Evolutionary conservation across 2,329 filamentous ascomycete species (phyloP), one percentile per base, ranked within the genome.

Genomic region (Clarireedia homoeocarpa): DNA sequence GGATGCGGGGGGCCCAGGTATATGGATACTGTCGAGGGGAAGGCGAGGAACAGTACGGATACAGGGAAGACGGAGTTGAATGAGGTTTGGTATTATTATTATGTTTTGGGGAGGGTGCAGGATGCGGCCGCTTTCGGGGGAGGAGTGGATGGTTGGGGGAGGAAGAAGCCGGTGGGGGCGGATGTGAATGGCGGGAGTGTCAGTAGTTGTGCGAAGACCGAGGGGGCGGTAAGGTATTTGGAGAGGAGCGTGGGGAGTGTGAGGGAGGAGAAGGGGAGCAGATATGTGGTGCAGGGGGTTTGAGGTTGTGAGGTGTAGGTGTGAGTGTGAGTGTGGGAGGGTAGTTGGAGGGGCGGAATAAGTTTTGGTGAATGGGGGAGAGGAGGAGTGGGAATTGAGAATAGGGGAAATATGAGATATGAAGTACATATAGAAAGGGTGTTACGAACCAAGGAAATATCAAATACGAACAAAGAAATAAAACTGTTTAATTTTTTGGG

Each of bases 71-170:
- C 82, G 1, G 73, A 77, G 34, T 62, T 87, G 48, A 77, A 68
- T 57, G 84, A 88, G 74, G 74, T 84, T 12, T 87, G 83, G 82
- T 87, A 86, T 65, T 86, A 85, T 64, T 76, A 79, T 67, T 77
- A 85, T 68, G 78, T 80, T 52, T 75, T 74, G 55, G 83, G 83
- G 3, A 69, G 74, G 15, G 77, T 81, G 6, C 84, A 86, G 70
- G 38, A 55, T 9, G 39, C 27, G 7, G 27, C 26, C 7, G 38
- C 6, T 14, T 15, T 40, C 5, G 14, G 39, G 39, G 17, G 39
- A 20, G 14, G 14, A 17, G 6, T 40, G 6, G 38, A 40, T 10
- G 27, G 27, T 7, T 30, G 2, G 2, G 70, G 75, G 54, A 73
- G 72, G 51, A 54, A 48, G 6, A n/a, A 5, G 2, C 52, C 46